phyloP scores from a whole-genome alignment of 345 rosid genomes.

The Rhizophora apiculata region DNA sequence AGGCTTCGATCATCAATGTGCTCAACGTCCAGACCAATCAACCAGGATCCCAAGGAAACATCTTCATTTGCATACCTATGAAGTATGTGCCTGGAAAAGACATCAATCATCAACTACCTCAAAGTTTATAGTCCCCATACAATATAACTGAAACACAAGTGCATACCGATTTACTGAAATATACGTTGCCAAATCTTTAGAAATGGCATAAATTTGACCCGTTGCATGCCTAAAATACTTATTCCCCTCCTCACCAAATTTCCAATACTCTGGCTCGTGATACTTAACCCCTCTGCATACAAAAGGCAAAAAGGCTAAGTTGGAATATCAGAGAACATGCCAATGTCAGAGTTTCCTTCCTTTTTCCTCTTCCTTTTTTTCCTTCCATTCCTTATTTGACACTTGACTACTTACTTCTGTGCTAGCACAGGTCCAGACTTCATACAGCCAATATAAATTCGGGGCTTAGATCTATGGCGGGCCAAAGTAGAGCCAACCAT shows the following conservation, averaged over 20 bases:
- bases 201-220: slow-evolving; percentile 89
- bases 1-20: slow-evolving; percentile 91
- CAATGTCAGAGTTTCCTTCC: background rate
- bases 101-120: slow-evolving; percentile 8
- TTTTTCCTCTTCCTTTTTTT: background rate
- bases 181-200: slow-evolving; percentile 90
- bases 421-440: slow-evolving; percentile 94
- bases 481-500: slow-evolving; percentile 78
- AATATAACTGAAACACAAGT: background rate
- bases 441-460: slow-evolving; percentile 93
- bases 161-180: slow-evolving; percentile 74
- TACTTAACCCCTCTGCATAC: slow-evolving; percentile 73
- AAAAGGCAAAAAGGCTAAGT: slow-evolving; percentile 3
- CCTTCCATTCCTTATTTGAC: background rate
- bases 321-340: background rate
- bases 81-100: slow-evolving; percentile 58
- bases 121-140: background rate
- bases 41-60: slow-evolving; percentile 94
- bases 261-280: slow-evolving; percentile 95
- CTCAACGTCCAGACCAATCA: slow-evolving; percentile 92
- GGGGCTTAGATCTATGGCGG: slow-evolving; percentile 70
- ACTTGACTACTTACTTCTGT: slow-evolving; percentile 56
- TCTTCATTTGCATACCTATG: slow-evolving; percentile 94
- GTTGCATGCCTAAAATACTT: slow-evolving; percentile 94
- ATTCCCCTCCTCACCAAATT: slow-evolving; percentile 94